A percentile compares a stretch with the other conserved stretches of the same genome.
phyloP scores from a whole-genome alignment of 257 asterid species.

The Craterostigma plantagineum region DNA sequence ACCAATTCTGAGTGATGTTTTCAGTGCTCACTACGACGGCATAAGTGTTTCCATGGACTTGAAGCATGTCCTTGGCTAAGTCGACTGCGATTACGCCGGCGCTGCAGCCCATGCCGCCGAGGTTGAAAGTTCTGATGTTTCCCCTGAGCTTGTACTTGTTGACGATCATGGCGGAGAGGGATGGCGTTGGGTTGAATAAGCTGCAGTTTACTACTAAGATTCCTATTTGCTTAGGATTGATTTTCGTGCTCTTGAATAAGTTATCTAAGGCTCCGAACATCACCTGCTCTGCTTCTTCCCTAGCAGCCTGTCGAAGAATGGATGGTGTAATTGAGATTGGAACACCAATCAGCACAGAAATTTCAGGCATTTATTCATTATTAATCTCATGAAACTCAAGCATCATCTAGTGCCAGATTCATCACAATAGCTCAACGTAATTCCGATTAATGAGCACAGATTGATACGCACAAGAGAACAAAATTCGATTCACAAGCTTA shows the following conservation, averaged over 20 bases:
- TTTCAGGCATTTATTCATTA: too few relatives aligned
- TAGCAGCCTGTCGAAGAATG: background rate
- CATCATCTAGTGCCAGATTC: too few relatives aligned
- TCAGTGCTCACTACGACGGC: slow-evolving; percentile 52
- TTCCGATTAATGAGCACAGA: too few relatives aligned
- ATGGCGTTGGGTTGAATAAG: slow-evolving; percentile 56
- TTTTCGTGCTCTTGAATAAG: background rate
- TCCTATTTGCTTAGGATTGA: slow-evolving; percentile 23
- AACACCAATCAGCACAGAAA: too few relatives aligned
- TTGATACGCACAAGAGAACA: too few relatives aligned
- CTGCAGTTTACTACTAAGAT: slow-evolving; percentile 46
- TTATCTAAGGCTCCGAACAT: background rate
- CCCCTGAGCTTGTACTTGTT: slow-evolving; percentile 41
- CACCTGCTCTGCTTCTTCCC: background rate
- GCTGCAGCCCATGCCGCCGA: slow-evolving; percentile 72
- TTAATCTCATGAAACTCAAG: too few relatives aligned
- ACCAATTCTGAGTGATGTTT: slow-evolving; percentile 24
- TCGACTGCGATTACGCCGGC: slow-evolving; percentile 35
- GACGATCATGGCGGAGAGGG: slow-evolving; percentile 33
- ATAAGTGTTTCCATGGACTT: slow-evolving; percentile 18
- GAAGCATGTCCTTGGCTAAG: slow-evolving; percentile 35
- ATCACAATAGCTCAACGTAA: too few relatives aligned
- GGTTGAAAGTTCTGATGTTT: slow-evolving; percentile 34
- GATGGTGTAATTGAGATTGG: too few relatives aligned
- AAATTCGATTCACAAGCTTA: too few relatives aligned